Evolutionary conservation across 495 filamentous ascomycete species (phyloP).

Genomic region (Sordaria brevicollis): DNA sequence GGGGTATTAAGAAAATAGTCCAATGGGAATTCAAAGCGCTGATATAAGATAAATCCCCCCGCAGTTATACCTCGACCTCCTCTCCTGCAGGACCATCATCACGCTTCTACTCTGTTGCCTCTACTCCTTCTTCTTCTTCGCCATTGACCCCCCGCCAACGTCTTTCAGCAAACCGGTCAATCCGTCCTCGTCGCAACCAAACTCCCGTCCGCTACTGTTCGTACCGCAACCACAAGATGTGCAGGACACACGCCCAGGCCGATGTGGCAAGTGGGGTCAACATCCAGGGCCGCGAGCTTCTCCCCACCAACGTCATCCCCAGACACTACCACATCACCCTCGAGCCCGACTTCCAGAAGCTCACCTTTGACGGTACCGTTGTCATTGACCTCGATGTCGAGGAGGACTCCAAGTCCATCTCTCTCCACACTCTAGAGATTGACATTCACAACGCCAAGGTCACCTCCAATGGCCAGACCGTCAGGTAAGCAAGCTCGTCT

Average conservation of each 20-base stretch:
- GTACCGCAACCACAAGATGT: conserved; percentile 47
- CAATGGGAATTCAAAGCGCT: not conserved
- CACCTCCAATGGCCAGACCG: conserved; percentile 36
- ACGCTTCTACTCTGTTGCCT: conserved; percentile 9
- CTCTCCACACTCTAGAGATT: conserved; percentile 79
- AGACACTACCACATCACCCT: conserved; percentile 62
- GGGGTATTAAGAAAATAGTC: not conserved
- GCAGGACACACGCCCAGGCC: conserved; percentile 34
- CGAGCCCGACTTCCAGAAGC: conserved; percentile 60
- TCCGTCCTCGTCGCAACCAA: conserved; percentile 11
- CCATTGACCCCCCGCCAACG: conserved; percentile 2
- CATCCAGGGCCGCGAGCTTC: conserved; percentile 45
- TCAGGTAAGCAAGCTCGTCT: conserved; percentile 23
- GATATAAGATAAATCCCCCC: conserved; percentile 7
- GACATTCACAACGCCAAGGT: conserved; percentile 71
- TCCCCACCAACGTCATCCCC: conserved; percentile 55
- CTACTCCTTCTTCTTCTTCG: not conserved
- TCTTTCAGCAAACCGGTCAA: conserved; percentile 5
- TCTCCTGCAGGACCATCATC: not conserved
- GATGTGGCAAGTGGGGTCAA: conserved; percentile 34
- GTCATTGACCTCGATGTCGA: conserved; percentile 69
- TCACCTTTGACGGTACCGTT: conserved; percentile 60
- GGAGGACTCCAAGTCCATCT: conserved; percentile 76
- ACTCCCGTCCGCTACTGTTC: conserved; percentile 37
- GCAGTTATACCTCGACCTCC: conserved; percentile 12